A percentile compares a stretch with the other conserved stretches of the same genome.
Evolutionary conservation across 805 yeast species (phyloP).

Genomic region (Metschnikowia santaceciliae): DNA sequence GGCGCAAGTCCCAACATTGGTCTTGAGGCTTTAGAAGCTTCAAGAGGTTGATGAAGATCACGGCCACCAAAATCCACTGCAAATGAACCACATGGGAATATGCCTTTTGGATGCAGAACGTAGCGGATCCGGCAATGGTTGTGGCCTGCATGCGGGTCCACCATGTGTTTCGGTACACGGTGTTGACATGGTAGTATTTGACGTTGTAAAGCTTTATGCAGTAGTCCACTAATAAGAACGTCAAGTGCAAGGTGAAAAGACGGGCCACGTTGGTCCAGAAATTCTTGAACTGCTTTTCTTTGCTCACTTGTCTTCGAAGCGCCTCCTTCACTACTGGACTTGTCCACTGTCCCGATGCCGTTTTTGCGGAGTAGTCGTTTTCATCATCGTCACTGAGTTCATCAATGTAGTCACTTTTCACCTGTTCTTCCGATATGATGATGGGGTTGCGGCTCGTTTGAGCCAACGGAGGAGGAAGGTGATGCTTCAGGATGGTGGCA

Average conservation of each 20-base stretch:
- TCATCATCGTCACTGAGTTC: constrained; percentile 6
- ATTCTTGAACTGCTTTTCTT: constrained; percentile 33
- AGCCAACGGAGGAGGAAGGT: constrained; percentile 10
- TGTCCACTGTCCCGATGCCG: constrained; percentile 29
- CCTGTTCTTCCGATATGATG: constrained; percentile 4
- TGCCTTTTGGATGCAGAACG: not conserved
- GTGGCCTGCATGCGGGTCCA: constrained; percentile 4
- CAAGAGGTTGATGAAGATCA: constrained; percentile 25
- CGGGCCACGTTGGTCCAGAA: constrained; percentile 26
- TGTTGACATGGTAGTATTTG: constrained; percentile 7
- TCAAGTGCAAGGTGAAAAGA: constrained; percentile 28
- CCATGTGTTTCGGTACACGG: constrained; percentile 8
- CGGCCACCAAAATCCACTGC: constrained; percentile 21
- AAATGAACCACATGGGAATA: constrained; percentile 6
- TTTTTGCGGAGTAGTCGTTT: not conserved
- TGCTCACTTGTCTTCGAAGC: constrained; percentile 40
- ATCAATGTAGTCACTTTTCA: not conserved
- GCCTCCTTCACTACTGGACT: constrained; percentile 45
- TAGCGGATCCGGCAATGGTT: not conserved
- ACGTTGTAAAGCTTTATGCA: constrained; percentile 8
- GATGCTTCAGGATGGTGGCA: constrained; percentile 10
- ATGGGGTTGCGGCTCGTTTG: constrained; percentile 12
- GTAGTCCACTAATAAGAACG: constrained; percentile 8
- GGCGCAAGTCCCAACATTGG: constrained; percentile 49
- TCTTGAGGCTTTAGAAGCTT: constrained; percentile 41